Percentiles rank a stretch among this genome's conserved stretches.
phyloP scores from a whole-genome alignment of 352 stramenopile genomes.

The Globisporangium irregulare region DNA sequence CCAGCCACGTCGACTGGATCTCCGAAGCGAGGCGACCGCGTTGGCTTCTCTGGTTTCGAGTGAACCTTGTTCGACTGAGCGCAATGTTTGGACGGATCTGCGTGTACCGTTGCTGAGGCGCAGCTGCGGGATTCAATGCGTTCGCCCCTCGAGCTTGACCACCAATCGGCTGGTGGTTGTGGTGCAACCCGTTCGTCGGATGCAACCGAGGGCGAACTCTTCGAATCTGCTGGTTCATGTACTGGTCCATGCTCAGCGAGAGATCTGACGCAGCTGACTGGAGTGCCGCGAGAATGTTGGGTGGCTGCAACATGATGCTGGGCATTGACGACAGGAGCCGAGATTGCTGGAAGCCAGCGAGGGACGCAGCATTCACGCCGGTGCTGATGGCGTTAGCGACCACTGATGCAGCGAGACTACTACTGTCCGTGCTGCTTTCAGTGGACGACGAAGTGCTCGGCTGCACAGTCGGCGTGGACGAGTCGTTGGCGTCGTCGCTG shows the following conservation, averaged over 20 bases:
- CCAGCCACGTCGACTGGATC: conserved; percentile 85
- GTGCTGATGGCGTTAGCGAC: conserved; percentile 13
- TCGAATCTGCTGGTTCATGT: conserved; percentile 82
- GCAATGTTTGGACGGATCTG: conserved; percentile 86
- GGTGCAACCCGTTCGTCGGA: conserved; percentile 23
- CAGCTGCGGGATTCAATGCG: conserved; percentile 16
- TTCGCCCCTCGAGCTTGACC: conserved; percentile 25
- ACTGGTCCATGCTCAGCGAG: conserved; percentile 73
- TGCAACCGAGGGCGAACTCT: conserved; percentile 67
- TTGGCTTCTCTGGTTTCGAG: conserved; percentile 68
- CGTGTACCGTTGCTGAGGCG: conserved; percentile 63
- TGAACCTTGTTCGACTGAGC: conserved; percentile 74
- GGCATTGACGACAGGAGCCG: conserved; percentile 19
- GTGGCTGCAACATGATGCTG: conserved; percentile 32
- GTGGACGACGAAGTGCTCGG: conserved; percentile 19
- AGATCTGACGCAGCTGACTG: conserved; percentile 58
- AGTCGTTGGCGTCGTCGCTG: conserved; percentile 66
- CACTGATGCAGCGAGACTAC: conserved; percentile 6
- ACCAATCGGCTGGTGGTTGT: conserved; percentile 23
- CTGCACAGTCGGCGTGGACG: conserved; percentile 42
- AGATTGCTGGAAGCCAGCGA: conserved; percentile 15
- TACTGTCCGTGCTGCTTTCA: conserved; percentile 7
- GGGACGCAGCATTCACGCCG: conserved; percentile 10
- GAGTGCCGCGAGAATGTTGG: conserved; percentile 60
- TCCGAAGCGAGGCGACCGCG: conserved; percentile 69